Evolutionary conservation across 78 protist species (phyloP).

Genomic region (Thecamonas trahens): DNA sequence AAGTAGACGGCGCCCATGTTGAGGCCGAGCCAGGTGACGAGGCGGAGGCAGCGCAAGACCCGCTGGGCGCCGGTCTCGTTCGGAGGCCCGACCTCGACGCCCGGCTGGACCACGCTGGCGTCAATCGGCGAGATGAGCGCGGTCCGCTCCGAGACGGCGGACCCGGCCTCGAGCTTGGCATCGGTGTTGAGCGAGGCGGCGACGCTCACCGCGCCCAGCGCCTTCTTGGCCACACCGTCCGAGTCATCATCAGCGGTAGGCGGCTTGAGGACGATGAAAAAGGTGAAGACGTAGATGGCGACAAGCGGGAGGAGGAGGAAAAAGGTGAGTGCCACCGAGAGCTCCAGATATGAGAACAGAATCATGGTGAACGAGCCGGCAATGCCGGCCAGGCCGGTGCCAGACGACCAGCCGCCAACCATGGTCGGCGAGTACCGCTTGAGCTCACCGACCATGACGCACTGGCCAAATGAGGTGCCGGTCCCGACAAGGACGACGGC

Average conservation of each 20-base stretch:
- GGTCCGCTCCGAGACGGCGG: too few relatives aligned
- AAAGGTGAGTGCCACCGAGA: neutral
- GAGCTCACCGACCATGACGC: constrained; percentile 40
- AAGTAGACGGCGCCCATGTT: constrained; percentile 50
- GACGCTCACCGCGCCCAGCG: neutral
- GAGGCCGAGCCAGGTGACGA: constrained; percentile 22
- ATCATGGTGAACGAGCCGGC: constrained; percentile 11
- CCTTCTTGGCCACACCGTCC: neutral
- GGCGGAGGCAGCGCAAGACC: constrained; percentile 27
- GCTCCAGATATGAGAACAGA: neutral
- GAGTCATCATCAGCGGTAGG: too few relatives aligned
- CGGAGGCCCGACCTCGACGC: neutral
- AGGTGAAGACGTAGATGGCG: constrained; percentile 15
- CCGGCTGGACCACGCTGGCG: neutral
- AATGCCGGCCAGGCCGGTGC: constrained; percentile 74
- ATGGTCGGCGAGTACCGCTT: constrained; percentile 28
- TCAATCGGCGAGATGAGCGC: too few relatives aligned
- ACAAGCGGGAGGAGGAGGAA: constrained; percentile 32
- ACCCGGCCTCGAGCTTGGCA: too few relatives aligned
- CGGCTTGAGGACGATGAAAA: constrained; percentile 27
- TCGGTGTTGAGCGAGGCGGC: neutral
- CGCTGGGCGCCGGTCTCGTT: constrained; percentile 25
- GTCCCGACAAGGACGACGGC: constrained; percentile 22
- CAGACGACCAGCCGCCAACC: constrained; percentile 68
- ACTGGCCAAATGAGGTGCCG: constrained; percentile 52